These are phyloP conservation scores for Jatropha curcas DNA, from an alignment of 345 rosid species.

Conservation along the genomic window DNA sequence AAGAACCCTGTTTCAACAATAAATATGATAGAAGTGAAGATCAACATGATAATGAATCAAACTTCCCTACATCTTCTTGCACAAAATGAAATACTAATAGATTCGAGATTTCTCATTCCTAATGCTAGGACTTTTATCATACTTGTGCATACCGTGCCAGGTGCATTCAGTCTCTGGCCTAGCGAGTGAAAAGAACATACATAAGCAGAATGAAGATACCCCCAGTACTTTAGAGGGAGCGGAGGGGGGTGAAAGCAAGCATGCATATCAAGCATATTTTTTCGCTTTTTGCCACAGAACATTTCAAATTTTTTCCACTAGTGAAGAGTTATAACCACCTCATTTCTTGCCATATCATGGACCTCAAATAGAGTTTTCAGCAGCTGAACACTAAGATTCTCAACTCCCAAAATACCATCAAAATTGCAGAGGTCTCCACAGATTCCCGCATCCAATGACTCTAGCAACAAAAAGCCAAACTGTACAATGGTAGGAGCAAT, in stretches of 20 bases:
- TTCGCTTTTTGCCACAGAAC: neutral
- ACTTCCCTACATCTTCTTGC: no score
- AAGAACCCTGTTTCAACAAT: no score
- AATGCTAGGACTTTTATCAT: no score
- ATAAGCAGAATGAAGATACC: no score
- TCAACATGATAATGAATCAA: no score
- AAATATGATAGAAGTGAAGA: no score
- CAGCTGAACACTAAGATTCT: slow-evolving; percentile 70
- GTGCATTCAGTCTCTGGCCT: no score
- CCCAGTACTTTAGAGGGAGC: no score
- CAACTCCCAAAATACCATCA: slow-evolving; percentile 54
- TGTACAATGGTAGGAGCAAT: slow-evolving; percentile 69
- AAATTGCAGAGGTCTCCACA: slow-evolving; percentile 34
- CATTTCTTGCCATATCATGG: slow-evolving; percentile 84
- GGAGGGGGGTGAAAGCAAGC: neutral
- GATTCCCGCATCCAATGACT: slow-evolving; percentile 56
- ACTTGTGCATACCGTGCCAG: no score
- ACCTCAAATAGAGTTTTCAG: slow-evolving; percentile 68
- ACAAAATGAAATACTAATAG: no score
- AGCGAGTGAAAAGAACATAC: no score
- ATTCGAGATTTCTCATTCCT: no score
- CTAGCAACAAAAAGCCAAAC: slow-evolving; percentile 67
- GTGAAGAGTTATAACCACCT: slow-evolving; percentile 44
- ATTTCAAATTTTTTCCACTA: neutral
- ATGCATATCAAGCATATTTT: neutral